phyloP scores from a whole-genome alignment of 345 rosid genomes.

The Moricandia moricandioides region DNA sequence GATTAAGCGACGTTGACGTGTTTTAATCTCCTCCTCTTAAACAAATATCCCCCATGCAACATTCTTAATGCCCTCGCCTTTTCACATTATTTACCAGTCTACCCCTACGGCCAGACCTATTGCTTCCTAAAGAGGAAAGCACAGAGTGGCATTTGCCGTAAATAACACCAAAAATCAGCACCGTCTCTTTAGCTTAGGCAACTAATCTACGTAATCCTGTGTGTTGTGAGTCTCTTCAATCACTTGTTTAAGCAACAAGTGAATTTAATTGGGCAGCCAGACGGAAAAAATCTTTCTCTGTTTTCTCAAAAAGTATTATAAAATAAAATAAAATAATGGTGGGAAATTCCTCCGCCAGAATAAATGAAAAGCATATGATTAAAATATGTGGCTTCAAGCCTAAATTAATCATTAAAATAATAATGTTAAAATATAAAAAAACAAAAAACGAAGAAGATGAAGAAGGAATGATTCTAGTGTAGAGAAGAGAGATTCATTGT shows the following conservation, averaged over 20 bases:
- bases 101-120: background rate
- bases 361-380: conserved; percentile 19
- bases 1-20: conserved; percentile 34
- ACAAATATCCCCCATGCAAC: conserved; percentile 33
- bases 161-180: conserved; percentile 8
- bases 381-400: conserved; percentile 28
- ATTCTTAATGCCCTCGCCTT: conserved; percentile 6
- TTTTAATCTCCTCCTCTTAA: conserved; percentile 25
- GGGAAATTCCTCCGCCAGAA: conserved; percentile 32
- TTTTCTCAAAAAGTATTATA: background rate
- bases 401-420: conserved; percentile 14
- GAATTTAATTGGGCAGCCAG: conserved; percentile 6
- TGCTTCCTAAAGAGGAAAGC: background rate
- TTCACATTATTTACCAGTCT: background rate
- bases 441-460: background rate
- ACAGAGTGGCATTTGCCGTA: conserved; percentile 14
- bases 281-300: conserved; percentile 15
- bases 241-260: background rate
- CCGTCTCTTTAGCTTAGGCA: conserved; percentile 12
- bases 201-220: conserved; percentile 27
- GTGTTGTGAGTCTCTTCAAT: background rate
- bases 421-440: background rate
- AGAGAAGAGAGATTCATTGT: conserved; percentile 10
- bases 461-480: conserved; percentile 26
- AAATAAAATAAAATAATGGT: conserved; percentile 19